Evolutionary conservation across 257 asterid genomes (phyloP), one percentile per base, ranked within the genome.

Genomic region (Nicotiana attenuata): DNA sequence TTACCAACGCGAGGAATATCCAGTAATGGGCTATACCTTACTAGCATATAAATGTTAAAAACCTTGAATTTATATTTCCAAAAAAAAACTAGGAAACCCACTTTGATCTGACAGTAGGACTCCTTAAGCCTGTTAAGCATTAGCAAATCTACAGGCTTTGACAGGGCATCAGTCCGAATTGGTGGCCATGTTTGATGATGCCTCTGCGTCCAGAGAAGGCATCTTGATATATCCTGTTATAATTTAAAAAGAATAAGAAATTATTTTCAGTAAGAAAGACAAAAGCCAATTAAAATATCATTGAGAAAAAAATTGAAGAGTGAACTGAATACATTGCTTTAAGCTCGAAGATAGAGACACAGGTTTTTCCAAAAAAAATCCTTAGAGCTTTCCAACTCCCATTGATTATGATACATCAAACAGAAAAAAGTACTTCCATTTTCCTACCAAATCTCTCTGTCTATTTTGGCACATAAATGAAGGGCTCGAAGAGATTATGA

Each of bases 161-260:
- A 84, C 81, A 94, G 89, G 87, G 97, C 88, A 90, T 96, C 98
- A 35, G 97, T 92, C 57, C 99, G 97, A 86, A 96, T 91, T 56
- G 93, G 95, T 11, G 99, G 99, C 99, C 99, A 96, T 50, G 98
- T 94, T 84, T 94, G 98, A 86, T 96, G 99, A 86, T 96, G 99
- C 85, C 97, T 90, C 86, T 96, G 99, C 69, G 99, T 96, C 99
- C 99, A 94, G 63, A 94, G 97, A 84, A 94, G 93, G 89, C 99
- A 94, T 87, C 99, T 89, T 35, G 97, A 92, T 85, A 96, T 90
- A 92, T 96, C 98, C 98, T 96, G 91, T 61, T 88, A 84, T 53
- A 88, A 82, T 80, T 81, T 1, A 69, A 31, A 31, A 31, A 29
- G 67, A n/a, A 16, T 24, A 50, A 28, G 24, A 38, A 22, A 16